Percentiles rank a stretch among this genome's conserved stretches.
phyloP scores from a whole-genome alignment of 345 rosid species.

The Aquilaria sinensis region DNA sequence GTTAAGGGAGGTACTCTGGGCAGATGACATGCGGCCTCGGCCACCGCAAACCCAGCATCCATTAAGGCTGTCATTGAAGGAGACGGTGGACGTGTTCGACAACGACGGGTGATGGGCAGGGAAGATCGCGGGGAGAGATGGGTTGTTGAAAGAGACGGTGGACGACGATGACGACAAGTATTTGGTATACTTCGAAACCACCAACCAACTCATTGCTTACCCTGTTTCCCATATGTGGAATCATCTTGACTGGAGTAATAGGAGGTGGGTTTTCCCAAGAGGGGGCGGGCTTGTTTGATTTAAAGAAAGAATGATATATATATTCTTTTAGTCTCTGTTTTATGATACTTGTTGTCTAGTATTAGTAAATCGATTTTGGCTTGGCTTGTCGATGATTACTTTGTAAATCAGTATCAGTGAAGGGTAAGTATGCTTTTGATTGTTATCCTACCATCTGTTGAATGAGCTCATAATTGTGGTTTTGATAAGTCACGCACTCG shows the following conservation, averaged over 20 bases:
- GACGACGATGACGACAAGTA: neutral
- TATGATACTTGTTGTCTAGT: too few relatives aligned
- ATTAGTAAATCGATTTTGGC: too few relatives aligned
- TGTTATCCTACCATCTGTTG: too few relatives aligned
- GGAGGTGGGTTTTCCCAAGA: neutral
- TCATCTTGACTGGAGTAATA: neutral
- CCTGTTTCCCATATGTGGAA: neutral
- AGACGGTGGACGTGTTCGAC: constrained; percentile 5
- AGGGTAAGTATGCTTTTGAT: too few relatives aligned
- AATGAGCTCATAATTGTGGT: too few relatives aligned
- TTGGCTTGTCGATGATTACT: too few relatives aligned
- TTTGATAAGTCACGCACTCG: too few relatives aligned
- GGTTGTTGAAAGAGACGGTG: too few relatives aligned
- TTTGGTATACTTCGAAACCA: constrained; percentile 3
- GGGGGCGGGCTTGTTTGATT: too few relatives aligned
- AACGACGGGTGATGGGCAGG: constrained; percentile 11
- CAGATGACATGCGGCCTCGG: constrained; percentile 4
- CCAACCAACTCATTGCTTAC: neutral
- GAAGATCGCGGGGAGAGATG: neutral
- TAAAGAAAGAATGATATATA: too few relatives aligned
- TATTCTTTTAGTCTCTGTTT: too few relatives aligned
- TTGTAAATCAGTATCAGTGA: too few relatives aligned
- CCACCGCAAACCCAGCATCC: neutral
- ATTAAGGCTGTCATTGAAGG: neutral
- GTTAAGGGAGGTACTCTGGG: neutral